phyloP scores from a whole-genome alignment of 257 asterid species.

The Solanum chmielewskii region DNA sequence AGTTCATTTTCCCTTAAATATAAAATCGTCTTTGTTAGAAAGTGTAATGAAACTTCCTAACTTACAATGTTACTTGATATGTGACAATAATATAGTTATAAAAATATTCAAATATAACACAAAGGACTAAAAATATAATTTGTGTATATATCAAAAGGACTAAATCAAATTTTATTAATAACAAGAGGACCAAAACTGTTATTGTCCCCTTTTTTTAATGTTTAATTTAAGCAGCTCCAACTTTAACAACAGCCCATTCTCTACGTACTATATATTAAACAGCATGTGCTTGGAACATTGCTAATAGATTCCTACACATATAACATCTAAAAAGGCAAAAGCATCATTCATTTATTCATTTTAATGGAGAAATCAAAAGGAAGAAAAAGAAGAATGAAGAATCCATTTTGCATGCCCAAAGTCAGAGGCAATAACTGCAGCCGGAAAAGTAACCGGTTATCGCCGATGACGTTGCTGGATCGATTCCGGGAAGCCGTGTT shows the following conservation, averaged over 20 bases:
- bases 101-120: background rate
- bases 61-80: background rate
- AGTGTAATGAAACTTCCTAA: too few species aligned
- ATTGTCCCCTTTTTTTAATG: background rate
- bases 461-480: slow-evolving; percentile 26
- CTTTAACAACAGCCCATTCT: background rate
- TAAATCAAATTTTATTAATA: background rate
- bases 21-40: too few species aligned
- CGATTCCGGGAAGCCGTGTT: slow-evolving; percentile 35
- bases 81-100: background rate
- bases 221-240: background rate
- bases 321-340: background rate
- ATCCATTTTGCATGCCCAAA: slow-evolving; percentile 25
- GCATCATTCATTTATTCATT: background rate
- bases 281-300: background rate
- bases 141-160: background rate
- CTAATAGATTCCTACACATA: background rate
- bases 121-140: background rate
- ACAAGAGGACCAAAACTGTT: background rate
- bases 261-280: background rate
- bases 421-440: slow-evolving; percentile 4
- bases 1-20: too few species aligned
- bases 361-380: slow-evolving; percentile 3
- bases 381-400: background rate
- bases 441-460: slow-evolving; percentile 5